Conservation (phyloP, 768 basidiomycete genomes). For the Suillus discolor region DNA sequence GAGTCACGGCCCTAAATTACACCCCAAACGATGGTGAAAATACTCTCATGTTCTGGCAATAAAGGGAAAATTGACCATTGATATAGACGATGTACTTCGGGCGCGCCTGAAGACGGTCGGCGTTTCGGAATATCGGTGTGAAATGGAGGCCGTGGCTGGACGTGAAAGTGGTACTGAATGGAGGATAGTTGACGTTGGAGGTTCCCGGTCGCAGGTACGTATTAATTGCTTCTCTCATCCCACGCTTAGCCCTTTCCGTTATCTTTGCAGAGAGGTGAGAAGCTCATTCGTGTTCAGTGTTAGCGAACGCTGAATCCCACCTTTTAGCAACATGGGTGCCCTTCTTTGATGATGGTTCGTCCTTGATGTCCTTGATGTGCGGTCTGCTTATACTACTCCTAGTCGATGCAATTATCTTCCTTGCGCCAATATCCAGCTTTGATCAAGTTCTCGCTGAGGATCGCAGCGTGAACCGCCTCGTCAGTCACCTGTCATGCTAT, state of each 20-base stretch:
- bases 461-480: slow-evolving; percentile 52
- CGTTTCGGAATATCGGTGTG: slow-evolving; percentile 80
- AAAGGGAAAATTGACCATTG: neutral
- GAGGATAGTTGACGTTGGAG: slow-evolving; percentile 58
- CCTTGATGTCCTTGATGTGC: neutral
- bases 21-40: slow-evolving; percentile 48
- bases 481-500: slow-evolving; percentile 21
- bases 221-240: slow-evolving; percentile 5
- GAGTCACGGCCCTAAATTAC: slow-evolving; percentile 46
- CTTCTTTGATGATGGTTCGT: slow-evolving; percentile 54
- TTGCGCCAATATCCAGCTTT: slow-evolving; percentile 60
- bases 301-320: slow-evolving; percentile 8
- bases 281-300: neutral
- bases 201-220: slow-evolving; percentile 52
- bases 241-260: neutral
- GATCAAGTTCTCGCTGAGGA: slow-evolving; percentile 58
- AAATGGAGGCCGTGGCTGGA: slow-evolving; percentile 66
- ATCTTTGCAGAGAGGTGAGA: slow-evolving; percentile 37
- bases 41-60: neutral
- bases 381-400: neutral
- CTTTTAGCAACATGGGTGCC: slow-evolving; percentile 52
- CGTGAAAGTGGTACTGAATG: slow-evolving; percentile 54
- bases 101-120: slow-evolving; percentile 67
- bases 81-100: slow-evolving; percentile 50
- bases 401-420: slow-evolving; percentile 56